Conservation (phyloP, 2,329 filamentous ascomycete genomes). For the Penicillium brevicompactum region DNA sequence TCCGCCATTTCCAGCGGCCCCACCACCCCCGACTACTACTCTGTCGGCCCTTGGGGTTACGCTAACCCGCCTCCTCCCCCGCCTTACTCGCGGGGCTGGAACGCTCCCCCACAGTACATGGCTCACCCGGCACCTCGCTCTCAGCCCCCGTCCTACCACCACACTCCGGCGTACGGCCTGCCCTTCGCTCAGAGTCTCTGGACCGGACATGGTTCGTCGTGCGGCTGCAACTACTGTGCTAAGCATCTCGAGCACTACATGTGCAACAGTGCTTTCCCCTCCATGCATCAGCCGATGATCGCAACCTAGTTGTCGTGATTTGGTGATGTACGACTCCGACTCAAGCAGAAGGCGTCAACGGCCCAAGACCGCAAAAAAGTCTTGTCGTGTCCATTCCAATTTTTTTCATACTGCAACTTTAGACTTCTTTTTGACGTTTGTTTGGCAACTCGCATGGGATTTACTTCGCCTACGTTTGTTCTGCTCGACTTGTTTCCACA, state of each 20-base stretch:
- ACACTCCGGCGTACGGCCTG: slow-evolving; percentile 50
- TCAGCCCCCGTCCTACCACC: slow-evolving; percentile 50
- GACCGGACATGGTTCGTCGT: slow-evolving; percentile 51
- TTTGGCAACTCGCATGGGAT: slow-evolving; percentile 22
- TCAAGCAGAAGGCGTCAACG: slow-evolving; percentile 12
- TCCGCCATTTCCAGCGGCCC: slow-evolving; percentile 52
- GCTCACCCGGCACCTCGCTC: slow-evolving; percentile 42
- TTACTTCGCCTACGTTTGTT: slow-evolving; percentile 33
- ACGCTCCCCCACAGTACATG: slow-evolving; percentile 39
- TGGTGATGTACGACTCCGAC: slow-evolving; percentile 15
- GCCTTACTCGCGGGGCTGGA: slow-evolving; percentile 45
- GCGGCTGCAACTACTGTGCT: slow-evolving; percentile 51
- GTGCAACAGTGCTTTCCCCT: slow-evolving; percentile 44
- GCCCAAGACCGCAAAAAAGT: background rate
- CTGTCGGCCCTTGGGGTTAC: slow-evolving; percentile 46
- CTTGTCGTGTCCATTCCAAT: slow-evolving; percentile 10
- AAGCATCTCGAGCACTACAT: slow-evolving; percentile 55
- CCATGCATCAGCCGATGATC: slow-evolving; percentile 50
- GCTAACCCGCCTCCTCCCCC: slow-evolving; percentile 44
- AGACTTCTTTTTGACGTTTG: slow-evolving; percentile 27
- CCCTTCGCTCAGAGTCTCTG: slow-evolving; percentile 51
- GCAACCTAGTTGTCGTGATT: slow-evolving; percentile 35
- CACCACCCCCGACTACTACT: slow-evolving; percentile 51
- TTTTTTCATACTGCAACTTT: slow-evolving; percentile 27
- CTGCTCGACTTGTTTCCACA: slow-evolving; percentile 21